Evolutionary conservation across 495 filamentous ascomycete species (phyloP).

Genomic region (Tuber magnatum): DNA sequence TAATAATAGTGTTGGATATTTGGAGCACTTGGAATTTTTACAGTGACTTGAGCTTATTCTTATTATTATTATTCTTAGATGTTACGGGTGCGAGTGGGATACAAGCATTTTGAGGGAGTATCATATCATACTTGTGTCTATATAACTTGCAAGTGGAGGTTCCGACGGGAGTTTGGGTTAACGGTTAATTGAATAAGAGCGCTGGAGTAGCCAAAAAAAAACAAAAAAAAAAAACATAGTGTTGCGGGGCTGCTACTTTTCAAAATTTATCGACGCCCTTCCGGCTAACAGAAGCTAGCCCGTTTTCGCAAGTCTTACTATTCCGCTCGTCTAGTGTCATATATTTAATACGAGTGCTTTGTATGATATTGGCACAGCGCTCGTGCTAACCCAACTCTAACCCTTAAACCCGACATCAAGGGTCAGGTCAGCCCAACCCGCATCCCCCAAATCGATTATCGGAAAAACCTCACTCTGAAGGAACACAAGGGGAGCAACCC

Average conservation of each 20-base stretch:
- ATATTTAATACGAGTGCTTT: no score
- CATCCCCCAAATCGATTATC: neutral
- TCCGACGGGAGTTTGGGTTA: neutral
- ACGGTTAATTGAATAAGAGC: neutral
- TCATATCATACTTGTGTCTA: neutral
- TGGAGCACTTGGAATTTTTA: neutral
- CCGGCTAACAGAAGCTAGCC: neutral
- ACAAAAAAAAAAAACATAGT: no score
- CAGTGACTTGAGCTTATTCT: no score
- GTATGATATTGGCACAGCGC: no score
- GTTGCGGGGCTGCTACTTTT: neutral
- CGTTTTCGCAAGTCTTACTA: neutral
- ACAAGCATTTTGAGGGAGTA: neutral
- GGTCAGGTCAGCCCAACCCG: no score
- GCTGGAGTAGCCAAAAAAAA: neutral
- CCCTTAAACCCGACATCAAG: no score
- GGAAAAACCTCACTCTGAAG: neutral
- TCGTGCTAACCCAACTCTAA: neutral
- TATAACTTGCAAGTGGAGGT: neutral
- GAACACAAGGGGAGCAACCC: neutral
- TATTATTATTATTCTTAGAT: neutral
- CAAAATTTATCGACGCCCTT: neutral
- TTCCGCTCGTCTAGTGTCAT: no score
- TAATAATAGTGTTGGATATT: neutral
- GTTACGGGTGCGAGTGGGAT: neutral